Conservation (phyloP, 331 rosid species). For the Arachis monticola region DNA sequence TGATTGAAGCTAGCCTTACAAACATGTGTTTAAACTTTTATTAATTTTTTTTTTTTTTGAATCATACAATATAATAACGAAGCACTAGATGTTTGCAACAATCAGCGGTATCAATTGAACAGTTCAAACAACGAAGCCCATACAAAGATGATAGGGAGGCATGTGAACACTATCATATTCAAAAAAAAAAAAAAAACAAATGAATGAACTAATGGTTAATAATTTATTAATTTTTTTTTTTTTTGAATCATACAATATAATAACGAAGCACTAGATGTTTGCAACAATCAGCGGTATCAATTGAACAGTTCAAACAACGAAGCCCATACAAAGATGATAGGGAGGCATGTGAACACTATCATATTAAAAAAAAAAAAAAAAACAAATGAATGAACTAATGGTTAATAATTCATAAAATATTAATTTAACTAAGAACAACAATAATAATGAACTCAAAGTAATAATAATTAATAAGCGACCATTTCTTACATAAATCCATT, state of each 20-base stretch:
- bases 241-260: background rate
- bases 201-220: background rate
- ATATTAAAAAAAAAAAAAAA: background rate
- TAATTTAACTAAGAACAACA: background rate
- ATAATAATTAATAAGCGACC: slow-evolving; percentile 25
- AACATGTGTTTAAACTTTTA: too few species aligned
- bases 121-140: background rate
- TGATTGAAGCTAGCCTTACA: too few species aligned
- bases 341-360: background rate
- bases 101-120: background rate
- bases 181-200: background rate
- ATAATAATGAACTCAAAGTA: slow-evolving; percentile 20
- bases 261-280: background rate
- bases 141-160: background rate
- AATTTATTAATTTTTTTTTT: background rate
- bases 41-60: background rate
- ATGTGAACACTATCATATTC: background rate
- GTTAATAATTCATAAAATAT: background rate
- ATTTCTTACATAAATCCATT: slow-evolving; percentile 46
- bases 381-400: background rate
- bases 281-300: slow-evolving; percentile 5
- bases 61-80: background rate
- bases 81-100: background rate
- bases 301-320: background rate
- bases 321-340: background rate